phyloP scores from a whole-genome alignment of 1,284 basidiomycete genomes.

The Heterobasidion occidentale region DNA sequence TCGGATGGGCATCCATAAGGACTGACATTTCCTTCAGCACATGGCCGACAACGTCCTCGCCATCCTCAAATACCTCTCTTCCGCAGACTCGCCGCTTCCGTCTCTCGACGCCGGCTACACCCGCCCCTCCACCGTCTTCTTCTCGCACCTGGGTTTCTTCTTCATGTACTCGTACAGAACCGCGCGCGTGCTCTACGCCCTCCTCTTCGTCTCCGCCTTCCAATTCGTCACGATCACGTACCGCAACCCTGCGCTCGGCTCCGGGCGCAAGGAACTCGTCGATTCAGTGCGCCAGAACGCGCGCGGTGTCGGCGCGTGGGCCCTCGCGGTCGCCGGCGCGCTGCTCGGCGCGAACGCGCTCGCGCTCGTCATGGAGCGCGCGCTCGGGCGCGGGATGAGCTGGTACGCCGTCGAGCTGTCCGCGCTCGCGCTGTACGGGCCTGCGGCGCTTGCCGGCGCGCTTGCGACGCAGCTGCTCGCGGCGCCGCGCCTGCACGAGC shows the following conservation, averaged over 20 bases:
- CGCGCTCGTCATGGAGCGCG: constrained; percentile 62
- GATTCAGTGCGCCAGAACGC: constrained; percentile 19
- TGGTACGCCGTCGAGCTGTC: constrained; percentile 79
- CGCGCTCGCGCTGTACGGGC: constrained; percentile 71
- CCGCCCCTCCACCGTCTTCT: constrained; percentile 69
- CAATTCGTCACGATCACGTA: constrained; percentile 31
- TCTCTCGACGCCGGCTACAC: constrained; percentile 47
- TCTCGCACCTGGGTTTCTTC: constrained; percentile 62
- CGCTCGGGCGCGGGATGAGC: constrained; percentile 62
- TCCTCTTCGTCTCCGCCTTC: constrained; percentile 39
- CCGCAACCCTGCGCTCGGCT: constrained; percentile 20
- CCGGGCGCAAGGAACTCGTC: constrained; percentile 25
- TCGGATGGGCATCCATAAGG: neutral
- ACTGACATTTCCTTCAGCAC: constrained; percentile 41
- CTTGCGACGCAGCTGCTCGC: constrained; percentile 50
- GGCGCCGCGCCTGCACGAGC: constrained; percentile 42
- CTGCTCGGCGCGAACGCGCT: constrained; percentile 63
- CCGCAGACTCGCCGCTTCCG: constrained; percentile 55
- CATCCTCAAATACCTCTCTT: constrained; percentile 76
- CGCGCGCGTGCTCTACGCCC: constrained; percentile 65
- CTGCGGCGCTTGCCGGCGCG: constrained; percentile 59
- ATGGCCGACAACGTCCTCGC: constrained; percentile 91
- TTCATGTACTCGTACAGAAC: constrained; percentile 70
- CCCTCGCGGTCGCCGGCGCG: constrained; percentile 46
- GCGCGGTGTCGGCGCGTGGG: constrained; percentile 34